phyloP scores from a whole-genome alignment of 495 filamentous ascomycete genomes.

The Aspergillus diversus region DNA sequence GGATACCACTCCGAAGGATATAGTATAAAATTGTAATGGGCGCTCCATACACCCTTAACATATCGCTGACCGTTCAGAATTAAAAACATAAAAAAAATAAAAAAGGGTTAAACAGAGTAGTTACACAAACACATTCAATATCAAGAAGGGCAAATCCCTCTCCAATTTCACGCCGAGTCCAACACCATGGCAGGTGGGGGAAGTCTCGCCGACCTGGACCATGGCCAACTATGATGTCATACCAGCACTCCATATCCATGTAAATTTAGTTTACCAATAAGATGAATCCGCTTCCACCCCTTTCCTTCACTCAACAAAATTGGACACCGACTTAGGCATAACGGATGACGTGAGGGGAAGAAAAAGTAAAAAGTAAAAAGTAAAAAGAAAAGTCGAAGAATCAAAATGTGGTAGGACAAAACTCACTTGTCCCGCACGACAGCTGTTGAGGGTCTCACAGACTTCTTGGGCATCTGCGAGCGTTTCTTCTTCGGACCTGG shows the following conservation, averaged over 20 bases:
- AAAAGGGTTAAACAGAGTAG: neutral
- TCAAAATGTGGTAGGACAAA: neutral
- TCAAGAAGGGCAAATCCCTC: neutral
- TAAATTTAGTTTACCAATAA: neutral
- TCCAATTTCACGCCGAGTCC: neutral
- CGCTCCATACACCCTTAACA: neutral
- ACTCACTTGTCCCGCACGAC: neutral
- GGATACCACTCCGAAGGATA: no score
- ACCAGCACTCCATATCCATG: neutral
- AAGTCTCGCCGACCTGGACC: neutral
- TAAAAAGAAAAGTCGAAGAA: neutral
- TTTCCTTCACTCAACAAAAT: neutral
- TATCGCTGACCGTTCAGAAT: neutral
- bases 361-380: neutral
- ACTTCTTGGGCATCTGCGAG: conserved; percentile 2
- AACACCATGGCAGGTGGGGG: neutral
- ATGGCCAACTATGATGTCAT: neutral
- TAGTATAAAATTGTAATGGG: neutral
- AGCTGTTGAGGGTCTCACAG: neutral
- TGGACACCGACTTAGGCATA: neutral
- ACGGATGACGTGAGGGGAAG: neutral
- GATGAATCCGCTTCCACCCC: neutral
- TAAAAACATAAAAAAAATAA: neutral
- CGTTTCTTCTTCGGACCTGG: neutral
- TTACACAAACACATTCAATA: conserved; percentile 4